Percentiles rank a stretch among this genome's conserved stretches.
phyloP scores from a whole-genome alignment of 73 alveolate species.

The Paramecium pentaurelia region DNA sequence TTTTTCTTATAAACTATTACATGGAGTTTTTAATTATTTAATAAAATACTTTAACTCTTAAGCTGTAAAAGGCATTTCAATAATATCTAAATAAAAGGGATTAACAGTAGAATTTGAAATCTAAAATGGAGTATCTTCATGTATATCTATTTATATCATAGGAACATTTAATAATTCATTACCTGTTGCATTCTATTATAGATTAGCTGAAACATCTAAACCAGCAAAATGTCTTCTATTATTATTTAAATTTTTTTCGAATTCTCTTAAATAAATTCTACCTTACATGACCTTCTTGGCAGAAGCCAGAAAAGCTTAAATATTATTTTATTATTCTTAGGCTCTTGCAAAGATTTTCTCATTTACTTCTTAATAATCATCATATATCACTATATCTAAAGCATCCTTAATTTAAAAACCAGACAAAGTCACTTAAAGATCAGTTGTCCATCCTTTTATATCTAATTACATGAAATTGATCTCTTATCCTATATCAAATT shows the following conservation, averaged over 20 bases:
- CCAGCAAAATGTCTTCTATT: background rate
- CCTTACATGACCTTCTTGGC: background rate
- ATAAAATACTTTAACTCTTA: background rate
- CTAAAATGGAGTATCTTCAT: background rate
- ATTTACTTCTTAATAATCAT: background rate
- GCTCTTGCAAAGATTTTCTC: background rate
- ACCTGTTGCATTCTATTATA: background rate
- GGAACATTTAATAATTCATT: background rate
- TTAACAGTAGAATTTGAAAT: background rate
- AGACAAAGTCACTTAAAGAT: background rate
- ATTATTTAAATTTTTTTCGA: background rate
- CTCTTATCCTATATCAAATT: background rate
- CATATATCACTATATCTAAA: background rate
- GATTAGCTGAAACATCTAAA: background rate
- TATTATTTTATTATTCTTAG: background rate
- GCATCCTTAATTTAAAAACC: background rate
- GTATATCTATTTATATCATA: background rate
- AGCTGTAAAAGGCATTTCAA: background rate
- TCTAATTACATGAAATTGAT: background rate
- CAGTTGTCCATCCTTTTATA: background rate
- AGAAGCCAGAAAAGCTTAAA: background rate
- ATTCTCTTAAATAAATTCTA: background rate
- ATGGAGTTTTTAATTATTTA: background rate
- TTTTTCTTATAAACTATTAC: background rate
- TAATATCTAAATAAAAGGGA: background rate